Base-by-base conservation (phyloP, 768 basidiomycete species). In the Psilocybe cyanescens region DNA sequence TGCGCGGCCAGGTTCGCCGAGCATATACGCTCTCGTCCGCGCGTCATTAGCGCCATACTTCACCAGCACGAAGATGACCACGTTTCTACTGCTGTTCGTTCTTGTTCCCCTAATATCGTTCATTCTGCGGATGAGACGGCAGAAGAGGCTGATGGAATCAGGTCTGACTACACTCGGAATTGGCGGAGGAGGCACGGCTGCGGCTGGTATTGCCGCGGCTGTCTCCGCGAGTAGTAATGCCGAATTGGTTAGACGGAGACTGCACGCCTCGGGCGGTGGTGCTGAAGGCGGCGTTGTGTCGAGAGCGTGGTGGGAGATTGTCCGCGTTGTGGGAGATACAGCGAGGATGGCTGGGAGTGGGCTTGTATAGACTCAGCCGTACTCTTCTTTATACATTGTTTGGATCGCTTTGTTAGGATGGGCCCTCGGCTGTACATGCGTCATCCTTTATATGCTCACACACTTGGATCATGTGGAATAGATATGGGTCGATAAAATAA, bases 281-380 rank as follows among this genome's bases (percentile, higher is more conserved):
- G 76, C 62, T 66, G 80, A 72, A 33, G 72, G 61, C 11, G 78
- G 74, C 37, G 64, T 76, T 47, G 55, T 80, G 11, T 68, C 70
- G 14, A 75, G 74, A 35, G 74, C 83, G 33, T 88, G 88, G 85
- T 72, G 72, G 17, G 85, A 85, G 67, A 67, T 81, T 6, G 65
- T 83, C 3, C 78, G 80, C 46, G 85, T 81, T 4, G 77, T 93
- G 14, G 71, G 75, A 50, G 91, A 93, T 75, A 88, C 89, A 3
- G 80, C 90, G 33, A 81, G 79, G 67, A 92, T 93, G 91, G 91
- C 86, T 1, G 91, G 89, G 17, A 84, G 88, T 64, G 91, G 91
- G 17, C 73, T 68, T 54, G 67, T 65, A 14, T 68, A 57, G 57
- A 44, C 16, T 47, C 7, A 16, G 31, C 37, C 12, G 33, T 6